Evolutionary conservation across 2,329 filamentous ascomycete species (phyloP), one percentile per base, ranked within the genome.

Genomic region (Ophiostoma quercus): DNA sequence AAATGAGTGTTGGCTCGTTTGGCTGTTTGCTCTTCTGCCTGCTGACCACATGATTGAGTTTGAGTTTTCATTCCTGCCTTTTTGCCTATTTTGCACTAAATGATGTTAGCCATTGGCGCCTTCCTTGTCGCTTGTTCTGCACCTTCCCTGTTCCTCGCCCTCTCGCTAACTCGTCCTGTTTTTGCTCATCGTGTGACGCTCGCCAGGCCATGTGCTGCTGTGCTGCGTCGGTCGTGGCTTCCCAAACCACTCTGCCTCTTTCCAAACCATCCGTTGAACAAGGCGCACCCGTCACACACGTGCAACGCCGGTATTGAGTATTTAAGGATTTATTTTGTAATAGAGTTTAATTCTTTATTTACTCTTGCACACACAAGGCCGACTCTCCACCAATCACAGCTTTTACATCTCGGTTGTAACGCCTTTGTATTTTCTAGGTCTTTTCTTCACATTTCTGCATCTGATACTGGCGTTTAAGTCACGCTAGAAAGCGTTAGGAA

Each of bases 1-100:
- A 68, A 70, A 70, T 67, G 67, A 70, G 66, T 22, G 19, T 54
- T 54, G 34, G 34, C 39, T 41, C 39, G 8, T 41, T 57, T 57
- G 51, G n/a, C 9, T 57, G n/a, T 65, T 34, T 34, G 34, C 8
- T 6, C 34, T 34, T 34, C 2, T 65, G 34, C 29, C 34, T 65
- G 62, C 19, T 54, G 47, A 16, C 19, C 51, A 57, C 51, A 57
- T 57, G 51, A 25, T 57, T 57, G n/a, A 12, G 39, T 47, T 47
- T 47, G 1, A 3, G 2, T 54, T 54, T 54, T 25, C n/a, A 57
- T 57, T 57, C 51, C 51, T 25, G 51, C 1, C 51, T 22, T 25
- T 22, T 11, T 54, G n/a, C 5, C 34, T 29, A 34, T 5, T 34
- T 22, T 51, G 47, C 19, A 2, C 47, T 2, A 34, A 34, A 3